These are phyloP conservation scores for Drechmeria coniospora DNA, from an alignment of 2,329 filamentous ascomycete species.

Conservation along the genomic window DNA sequence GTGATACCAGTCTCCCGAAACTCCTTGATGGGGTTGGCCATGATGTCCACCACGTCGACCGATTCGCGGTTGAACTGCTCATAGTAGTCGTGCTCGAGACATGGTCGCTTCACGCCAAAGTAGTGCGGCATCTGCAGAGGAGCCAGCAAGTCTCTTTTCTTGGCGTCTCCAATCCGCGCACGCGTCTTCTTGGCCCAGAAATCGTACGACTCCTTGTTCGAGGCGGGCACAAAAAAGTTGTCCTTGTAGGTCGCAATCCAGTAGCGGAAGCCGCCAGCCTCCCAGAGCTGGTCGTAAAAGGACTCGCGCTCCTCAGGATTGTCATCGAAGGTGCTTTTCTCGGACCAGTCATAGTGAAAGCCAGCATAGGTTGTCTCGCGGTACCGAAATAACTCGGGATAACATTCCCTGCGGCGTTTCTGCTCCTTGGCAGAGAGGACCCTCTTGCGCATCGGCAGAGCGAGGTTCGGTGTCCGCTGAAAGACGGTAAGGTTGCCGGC, in stretches of 20 bases:
- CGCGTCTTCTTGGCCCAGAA: slow-evolving; percentile 40
- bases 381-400: slow-evolving; percentile 34
- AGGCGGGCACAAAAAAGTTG: slow-evolving; percentile 24
- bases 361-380: slow-evolving; percentile 40
- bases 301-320: slow-evolving; percentile 31
- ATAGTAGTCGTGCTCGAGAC: slow-evolving; percentile 27
- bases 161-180: slow-evolving; percentile 31
- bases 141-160: slow-evolving; percentile 33
- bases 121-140: slow-evolving; percentile 35
- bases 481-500: slow-evolving; percentile 42
- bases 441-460: slow-evolving; percentile 42
- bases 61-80: slow-evolving; percentile 29
- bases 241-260: slow-evolving; percentile 42
- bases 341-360: slow-evolving; percentile 39
- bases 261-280: slow-evolving; percentile 36
- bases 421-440: slow-evolving; percentile 23
- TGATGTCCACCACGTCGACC: slow-evolving; percentile 27
- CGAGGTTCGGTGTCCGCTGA: slow-evolving; percentile 52
- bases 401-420: slow-evolving; percentile 24
- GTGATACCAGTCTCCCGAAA: slow-evolving; percentile 26
- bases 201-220: slow-evolving; percentile 36
- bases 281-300: slow-evolving; percentile 32
- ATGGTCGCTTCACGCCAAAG: slow-evolving; percentile 37
- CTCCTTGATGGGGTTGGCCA: slow-evolving; percentile 21
- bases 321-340: slow-evolving; percentile 41